phyloP scores from a whole-genome alignment of 305 asterid species.

The Fraxinus xanthoxyloides region DNA sequence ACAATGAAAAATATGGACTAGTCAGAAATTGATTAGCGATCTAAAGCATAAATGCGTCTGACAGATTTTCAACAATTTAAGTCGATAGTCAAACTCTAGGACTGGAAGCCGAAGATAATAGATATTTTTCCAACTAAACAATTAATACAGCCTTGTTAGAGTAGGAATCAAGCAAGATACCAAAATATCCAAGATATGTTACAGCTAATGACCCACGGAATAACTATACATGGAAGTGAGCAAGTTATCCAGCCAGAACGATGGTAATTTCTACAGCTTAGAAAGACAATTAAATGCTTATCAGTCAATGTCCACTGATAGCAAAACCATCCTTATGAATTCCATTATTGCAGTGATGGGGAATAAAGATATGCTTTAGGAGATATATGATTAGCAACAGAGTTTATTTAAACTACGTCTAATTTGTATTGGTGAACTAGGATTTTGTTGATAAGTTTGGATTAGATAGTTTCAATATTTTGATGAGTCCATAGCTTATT shows the following conservation, averaged over 20 bases:
- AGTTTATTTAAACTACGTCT: background rate
- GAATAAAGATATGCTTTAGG: conserved; percentile 7
- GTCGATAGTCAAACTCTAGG: conserved; percentile 7
- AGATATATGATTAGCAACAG: background rate
- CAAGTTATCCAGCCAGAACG: background rate
- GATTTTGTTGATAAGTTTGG: background rate
- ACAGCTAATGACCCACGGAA: conserved; percentile 1
- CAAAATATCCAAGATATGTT: background rate
- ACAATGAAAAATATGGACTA: background rate
- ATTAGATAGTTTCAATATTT: background rate
- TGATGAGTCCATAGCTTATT: background rate
- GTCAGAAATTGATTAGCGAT: background rate
- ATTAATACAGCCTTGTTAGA: background rate
- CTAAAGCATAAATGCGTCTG: background rate
- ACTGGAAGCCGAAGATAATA: conserved; percentile 14
- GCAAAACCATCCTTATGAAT: background rate
- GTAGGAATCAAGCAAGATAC: conserved; percentile 8
- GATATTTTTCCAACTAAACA: background rate
- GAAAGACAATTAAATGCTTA: background rate
- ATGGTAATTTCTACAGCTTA: background rate
- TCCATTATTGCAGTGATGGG: conserved; percentile 6
- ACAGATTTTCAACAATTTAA: background rate
- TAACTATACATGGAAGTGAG: background rate
- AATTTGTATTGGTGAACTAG: background rate
- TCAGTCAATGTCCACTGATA: background rate